Evolutionary conservation across 139 green algal genomes (phyloP), one percentile per base, ranked within the genome.

Genomic region (Volvox africanus): DNA sequence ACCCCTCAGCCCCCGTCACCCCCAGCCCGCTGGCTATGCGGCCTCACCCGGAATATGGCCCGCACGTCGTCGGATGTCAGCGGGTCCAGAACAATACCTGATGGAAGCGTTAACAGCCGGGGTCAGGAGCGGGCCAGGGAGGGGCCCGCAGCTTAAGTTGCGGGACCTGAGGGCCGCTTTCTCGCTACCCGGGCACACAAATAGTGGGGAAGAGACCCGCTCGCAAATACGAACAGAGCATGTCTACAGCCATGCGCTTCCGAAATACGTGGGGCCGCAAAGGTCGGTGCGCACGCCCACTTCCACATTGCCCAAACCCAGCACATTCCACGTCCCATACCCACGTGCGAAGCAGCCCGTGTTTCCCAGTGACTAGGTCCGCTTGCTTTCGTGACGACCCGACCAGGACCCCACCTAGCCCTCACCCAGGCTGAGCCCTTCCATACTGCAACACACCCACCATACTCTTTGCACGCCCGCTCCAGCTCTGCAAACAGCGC

Each of bases 41-140:
- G 28, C 26, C 86, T 19, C 20, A 83, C 86, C 86, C 55, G 44
- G 73, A 90, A 90, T 30, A 90, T 83, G 2, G 21, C 12, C 21
- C n/a, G 86, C 11, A 90, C 86, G 30, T 90, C 69, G n/a, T 90
- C 73, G 11, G 86, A 36, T 20, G 30, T 83, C 0, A 90, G 50
- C 21, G 86, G 86, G 50, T 90, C 86, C 30, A 90, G 55, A 14
- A 77, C 71, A 5, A 90, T 90, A 30, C 85, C 85, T 89, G 71
- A 28, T 28, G 65, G 65, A 24, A 28, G 65, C 65, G 19, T 17
- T 19, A 19, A 19, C 62, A 69, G 62, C 62, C 62, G 16, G 65
- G 21, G 65, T 24, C 65, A 73, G 65, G 65, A 16, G 65, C 24
- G 9, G 65, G 65, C 21, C 65, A 16, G 65, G 21, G 65, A 73